phyloP scores from a whole-genome alignment of 2,329 filamentous ascomycete species.

The Aspergillus fumigatus region DNA sequence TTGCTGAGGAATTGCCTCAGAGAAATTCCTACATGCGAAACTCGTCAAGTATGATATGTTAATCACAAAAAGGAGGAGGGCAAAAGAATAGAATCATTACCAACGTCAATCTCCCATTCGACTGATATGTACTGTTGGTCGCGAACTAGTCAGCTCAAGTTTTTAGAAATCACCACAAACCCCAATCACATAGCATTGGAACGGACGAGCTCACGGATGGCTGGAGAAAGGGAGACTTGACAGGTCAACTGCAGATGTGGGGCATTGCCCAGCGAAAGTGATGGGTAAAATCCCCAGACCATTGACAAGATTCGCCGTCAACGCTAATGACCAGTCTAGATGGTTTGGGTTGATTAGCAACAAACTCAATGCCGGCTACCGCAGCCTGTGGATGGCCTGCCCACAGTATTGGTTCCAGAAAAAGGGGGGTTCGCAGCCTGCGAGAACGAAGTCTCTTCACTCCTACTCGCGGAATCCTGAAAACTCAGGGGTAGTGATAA shows the following conservation, averaged over 20 bases:
- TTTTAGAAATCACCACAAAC: neutral
- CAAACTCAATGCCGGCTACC: neutral
- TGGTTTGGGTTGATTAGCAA: neutral
- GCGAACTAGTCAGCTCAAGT: neutral
- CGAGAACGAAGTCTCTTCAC: neutral
- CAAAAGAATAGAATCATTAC: neutral
- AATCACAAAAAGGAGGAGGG: too few relatives aligned
- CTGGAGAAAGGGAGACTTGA: conserved; percentile 5
- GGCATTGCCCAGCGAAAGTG: conserved; percentile 1
- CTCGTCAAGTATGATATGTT: neutral
- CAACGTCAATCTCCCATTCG: neutral
- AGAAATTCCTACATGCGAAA: neutral
- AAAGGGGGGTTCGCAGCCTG: neutral
- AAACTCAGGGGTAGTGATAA: neutral
- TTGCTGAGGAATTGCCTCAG: neutral
- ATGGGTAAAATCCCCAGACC: conserved; percentile 4
- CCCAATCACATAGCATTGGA: neutral
- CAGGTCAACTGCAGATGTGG: conserved; percentile 10
- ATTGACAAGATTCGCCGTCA: conserved; percentile 8
- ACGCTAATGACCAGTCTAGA: neutral
- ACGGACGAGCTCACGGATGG: neutral
- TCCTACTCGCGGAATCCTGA: neutral
- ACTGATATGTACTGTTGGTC: neutral
- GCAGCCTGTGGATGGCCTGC: neutral
- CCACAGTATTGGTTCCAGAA: neutral